Percentiles rank a stretch among this genome's conserved stretches.
phyloP scores from a whole-genome alignment of 1,139 yeast genomes.

The Suzukiozyma palmioleophila region DNA sequence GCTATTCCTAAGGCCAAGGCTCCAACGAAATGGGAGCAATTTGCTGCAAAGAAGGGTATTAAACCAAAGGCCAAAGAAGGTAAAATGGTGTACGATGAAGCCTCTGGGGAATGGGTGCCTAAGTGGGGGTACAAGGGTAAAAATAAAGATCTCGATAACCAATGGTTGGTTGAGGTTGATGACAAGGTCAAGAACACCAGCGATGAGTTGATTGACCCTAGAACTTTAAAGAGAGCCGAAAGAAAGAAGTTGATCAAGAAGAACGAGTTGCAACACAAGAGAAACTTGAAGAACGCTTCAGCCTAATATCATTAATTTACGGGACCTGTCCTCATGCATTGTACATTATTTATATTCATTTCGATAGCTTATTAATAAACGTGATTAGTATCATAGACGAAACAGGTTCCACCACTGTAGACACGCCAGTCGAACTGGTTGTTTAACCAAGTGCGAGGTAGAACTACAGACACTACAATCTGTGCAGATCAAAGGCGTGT shows the following conservation, averaged over 20 bases:
- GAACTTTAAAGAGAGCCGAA: conserved; percentile 73
- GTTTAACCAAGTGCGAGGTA: no score
- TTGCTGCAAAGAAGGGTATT: conserved; percentile 95
- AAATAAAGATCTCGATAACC: conserved; percentile 80
- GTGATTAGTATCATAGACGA: background rate
- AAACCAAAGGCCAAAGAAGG: conserved; percentile 87
- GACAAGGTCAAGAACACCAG: conserved; percentile 62
- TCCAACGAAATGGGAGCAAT: conserved; percentile 93
- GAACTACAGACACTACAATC: no score
- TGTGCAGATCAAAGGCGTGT: no score
- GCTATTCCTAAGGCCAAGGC: conserved; percentile 90
- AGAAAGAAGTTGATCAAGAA: conserved; percentile 83
- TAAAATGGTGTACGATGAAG: conserved; percentile 88
- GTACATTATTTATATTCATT: background rate
- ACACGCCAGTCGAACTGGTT: no score
- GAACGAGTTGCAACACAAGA: conserved; percentile 82
- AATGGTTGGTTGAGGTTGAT: conserved; percentile 95
- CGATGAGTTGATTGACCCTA: conserved; percentile 81
- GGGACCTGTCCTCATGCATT: conserved; percentile 2
- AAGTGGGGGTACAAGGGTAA: conserved; percentile 98
- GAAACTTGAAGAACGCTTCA: conserved; percentile 52
- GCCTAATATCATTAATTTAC: conserved; percentile 2
- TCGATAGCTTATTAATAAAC: background rate
- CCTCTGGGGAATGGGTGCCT: conserved; percentile 89
- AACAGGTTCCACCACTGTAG: background rate